Percentiles rank a stretch among this genome's conserved stretches.
phyloP scores from a whole-genome alignment of 192 early-diverging fungal genomes.

The Chytriomyces hyalinus region DNA sequence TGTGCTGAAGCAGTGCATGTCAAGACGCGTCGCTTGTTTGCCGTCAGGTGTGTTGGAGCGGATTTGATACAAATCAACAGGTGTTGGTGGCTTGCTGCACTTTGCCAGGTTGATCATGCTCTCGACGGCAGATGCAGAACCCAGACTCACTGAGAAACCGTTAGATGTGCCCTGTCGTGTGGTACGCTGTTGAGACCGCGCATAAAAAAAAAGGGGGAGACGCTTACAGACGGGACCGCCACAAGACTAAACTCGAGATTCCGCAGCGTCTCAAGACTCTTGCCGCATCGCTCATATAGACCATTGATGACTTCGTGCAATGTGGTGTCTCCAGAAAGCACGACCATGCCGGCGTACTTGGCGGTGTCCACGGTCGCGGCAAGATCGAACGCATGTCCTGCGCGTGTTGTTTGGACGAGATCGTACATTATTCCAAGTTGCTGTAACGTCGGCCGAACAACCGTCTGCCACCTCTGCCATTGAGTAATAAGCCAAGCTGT shows the following conservation, averaged over 20 bases:
- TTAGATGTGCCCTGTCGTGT: not conserved
- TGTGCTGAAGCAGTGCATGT: slow-evolving; percentile 2
- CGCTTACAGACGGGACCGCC: not conserved
- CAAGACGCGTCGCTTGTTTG: not conserved
- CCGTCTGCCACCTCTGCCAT: not conserved
- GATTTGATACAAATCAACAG: not conserved
- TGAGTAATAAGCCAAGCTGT: not conserved
- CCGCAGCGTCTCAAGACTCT: not conserved
- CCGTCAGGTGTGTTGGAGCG: not conserved
- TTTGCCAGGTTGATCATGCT: not conserved
- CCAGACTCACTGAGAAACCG: not conserved
- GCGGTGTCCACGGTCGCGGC: not conserved
- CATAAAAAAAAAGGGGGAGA: not conserved
- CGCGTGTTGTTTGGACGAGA: not conserved
- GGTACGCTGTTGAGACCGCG: not conserved
- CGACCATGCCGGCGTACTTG: not conserved
- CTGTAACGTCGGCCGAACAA: not conserved
- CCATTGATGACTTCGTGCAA: slow-evolving; percentile 11
- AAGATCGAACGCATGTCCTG: not conserved
- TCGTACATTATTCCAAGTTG: not conserved
- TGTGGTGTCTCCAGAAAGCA: not conserved
- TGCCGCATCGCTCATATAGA: not conserved
- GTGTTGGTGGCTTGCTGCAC: not conserved
- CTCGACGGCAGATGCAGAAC: not conserved
- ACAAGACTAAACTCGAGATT: not conserved